Evolutionary conservation across 129 eudicot genomes (phyloP).

Genomic region (Tanacetum coccineum): DNA sequence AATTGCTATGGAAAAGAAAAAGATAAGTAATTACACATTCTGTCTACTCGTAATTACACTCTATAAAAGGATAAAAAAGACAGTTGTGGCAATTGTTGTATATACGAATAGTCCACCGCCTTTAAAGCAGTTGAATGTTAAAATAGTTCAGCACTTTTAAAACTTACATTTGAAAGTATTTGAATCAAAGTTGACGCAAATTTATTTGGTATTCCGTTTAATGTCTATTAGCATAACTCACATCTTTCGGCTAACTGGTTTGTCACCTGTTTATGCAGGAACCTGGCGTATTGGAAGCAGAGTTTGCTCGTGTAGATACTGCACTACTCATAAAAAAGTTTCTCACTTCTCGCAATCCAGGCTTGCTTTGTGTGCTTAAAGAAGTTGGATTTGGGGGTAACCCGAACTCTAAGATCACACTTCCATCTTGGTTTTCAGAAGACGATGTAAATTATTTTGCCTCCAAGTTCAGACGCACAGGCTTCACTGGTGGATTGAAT

Average conservation of each 20-base stretch:
- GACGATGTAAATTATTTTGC: slow-evolving; percentile 73
- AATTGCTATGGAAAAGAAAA: not conserved
- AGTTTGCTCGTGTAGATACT: slow-evolving; percentile 66
- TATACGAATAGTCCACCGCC: not conserved
- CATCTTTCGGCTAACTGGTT: not conserved
- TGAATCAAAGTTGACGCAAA: too few species aligned
- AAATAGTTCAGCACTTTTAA: not conserved
- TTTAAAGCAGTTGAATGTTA: not conserved
- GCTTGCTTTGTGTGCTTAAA: slow-evolving; percentile 55
- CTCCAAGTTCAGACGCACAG: slow-evolving; percentile 46
- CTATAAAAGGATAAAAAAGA: too few species aligned
- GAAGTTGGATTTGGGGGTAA: slow-evolving; percentile 59
- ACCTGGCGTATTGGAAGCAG: slow-evolving; percentile 80
- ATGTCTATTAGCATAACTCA: too few species aligned
- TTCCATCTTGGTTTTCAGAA: slow-evolving; percentile 81
- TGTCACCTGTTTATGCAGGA: slow-evolving; percentile 33
- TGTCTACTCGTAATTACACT: not conserved
- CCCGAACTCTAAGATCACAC: slow-evolving; percentile 39
- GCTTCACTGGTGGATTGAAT: slow-evolving; percentile 89
- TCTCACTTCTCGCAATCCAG: slow-evolving; percentile 52
- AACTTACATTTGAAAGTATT: too few species aligned
- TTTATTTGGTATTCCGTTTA: too few species aligned
- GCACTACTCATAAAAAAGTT: slow-evolving; percentile 57
- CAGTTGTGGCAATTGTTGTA: too few species aligned
- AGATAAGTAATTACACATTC: not conserved